A percentile compares a stretch with the other conserved stretches of the same genome.
These are phyloP conservation scores for Anthostomella pinea DNA, from an alignment of 2,329 filamentous ascomycete species.

Conservation along the genomic window DNA sequence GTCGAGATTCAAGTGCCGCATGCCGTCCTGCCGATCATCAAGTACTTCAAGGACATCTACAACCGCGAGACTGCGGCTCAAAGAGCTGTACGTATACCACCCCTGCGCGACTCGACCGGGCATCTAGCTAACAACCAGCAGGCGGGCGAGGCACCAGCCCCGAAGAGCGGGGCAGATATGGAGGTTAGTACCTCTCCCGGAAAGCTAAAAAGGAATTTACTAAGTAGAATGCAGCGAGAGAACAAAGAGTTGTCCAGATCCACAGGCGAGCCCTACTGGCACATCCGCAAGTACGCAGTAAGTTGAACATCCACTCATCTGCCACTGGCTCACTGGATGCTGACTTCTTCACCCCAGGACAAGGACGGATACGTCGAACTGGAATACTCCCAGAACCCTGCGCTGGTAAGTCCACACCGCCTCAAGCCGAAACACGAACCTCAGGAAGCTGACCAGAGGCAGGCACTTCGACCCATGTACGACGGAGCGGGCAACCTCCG, in stretches of 20 bases:
- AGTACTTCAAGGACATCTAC: too few species aligned
- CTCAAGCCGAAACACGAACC: not conserved
- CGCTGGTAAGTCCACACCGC: not conserved
- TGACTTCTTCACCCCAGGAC: too few species aligned
- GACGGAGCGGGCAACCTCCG: slow-evolving; percentile 11
- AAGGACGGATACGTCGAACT: too few species aligned
- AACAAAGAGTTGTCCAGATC: slow-evolving; percentile 4
- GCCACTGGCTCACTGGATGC: too few species aligned
- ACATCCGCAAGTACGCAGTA: slow-evolving; percentile 5
- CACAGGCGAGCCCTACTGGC: slow-evolving; percentile 12
- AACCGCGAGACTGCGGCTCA: too few species aligned
- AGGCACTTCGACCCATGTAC: slow-evolving; percentile 8
- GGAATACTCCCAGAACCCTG: not conserved
- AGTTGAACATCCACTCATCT: not conserved
- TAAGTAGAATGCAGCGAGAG: not conserved
- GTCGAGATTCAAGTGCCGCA: slow-evolving; percentile 6
- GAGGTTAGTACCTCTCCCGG: too few species aligned
- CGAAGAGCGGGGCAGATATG: too few species aligned
- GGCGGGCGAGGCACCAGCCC: too few species aligned
- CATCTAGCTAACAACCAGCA: too few species aligned
- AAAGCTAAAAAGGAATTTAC: too few species aligned
- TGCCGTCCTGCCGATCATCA: not conserved
- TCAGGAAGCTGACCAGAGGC: not conserved
- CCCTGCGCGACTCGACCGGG: too few species aligned
- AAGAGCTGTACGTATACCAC: too few species aligned